Base-by-base conservation (phyloP, 2,329 filamentous ascomycete genomes). In the Penicillium sp. region DNA sequence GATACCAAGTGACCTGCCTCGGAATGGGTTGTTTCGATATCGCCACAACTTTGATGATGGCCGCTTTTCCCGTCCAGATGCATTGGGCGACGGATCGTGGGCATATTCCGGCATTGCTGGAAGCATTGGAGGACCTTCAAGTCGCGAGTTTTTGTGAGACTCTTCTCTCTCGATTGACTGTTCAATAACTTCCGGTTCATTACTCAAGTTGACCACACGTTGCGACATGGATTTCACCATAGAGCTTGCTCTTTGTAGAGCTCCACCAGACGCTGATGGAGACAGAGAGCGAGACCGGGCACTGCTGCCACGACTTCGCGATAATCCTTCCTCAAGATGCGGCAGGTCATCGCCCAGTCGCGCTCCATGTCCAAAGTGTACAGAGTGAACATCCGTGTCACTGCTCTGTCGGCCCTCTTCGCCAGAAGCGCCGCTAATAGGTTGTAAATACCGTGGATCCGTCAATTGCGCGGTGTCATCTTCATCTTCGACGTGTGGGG, bases 181-280 rank as follows among this genome's bases (percentile, higher is more conserved):
- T 75, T 97, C 92, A 17, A 93, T 83, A 22, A 91, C 81, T 70
- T 97, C 92, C 4, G 89, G 90, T 72, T 98, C 95, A 74, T 96
- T 96, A 78, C 93, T 97, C 70, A 99, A 86, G 73, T 98, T 98
- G 73, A 99, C 95, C 59, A 99, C 93, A 81, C 95, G 92, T 80
- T 97, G 93, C 35, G 96, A 98, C 88, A 99, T 96, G 68, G 88
- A 88, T 66, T 90, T 86, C 78, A 93, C 87, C 70, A 93, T 91
- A 9, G 90, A 91, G 49, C 90, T 87, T 63, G 91, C 90, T 68
- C 88, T 84, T 26, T 85, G 86, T 56, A 93, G 76, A 19, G 90
- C 89, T 28, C 78, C 79, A 22, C 85, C 86, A 12, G 86, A 84
- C 9, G 85, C 84, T 19, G 88, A 89, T 2, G 86, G 82, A 1